These are phyloP conservation scores for Mucor circinelloides DNA, from an alignment of 371 early-diverging fungal genomes.

Conservation along the genomic window DNA sequence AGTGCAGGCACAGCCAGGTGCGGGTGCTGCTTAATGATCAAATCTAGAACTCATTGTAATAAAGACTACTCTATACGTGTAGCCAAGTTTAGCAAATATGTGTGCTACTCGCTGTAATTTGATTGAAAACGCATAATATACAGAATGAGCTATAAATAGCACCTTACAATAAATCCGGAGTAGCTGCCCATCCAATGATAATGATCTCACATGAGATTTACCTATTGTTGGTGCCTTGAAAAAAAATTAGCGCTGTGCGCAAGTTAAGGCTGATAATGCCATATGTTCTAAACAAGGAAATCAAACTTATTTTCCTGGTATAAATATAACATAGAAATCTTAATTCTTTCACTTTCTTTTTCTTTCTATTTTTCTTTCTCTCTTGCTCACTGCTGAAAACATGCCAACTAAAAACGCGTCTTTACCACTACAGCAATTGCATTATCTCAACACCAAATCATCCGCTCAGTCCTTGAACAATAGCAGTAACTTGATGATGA, in stretches of 20 bases:
- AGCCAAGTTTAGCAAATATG: neutral
- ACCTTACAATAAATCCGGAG: neutral
- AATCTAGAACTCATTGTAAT: too few relatives aligned
- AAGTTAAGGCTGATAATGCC: neutral
- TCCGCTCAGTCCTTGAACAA: neutral
- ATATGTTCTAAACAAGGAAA: constrained; percentile 10
- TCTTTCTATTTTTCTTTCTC: neutral
- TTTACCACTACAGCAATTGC: neutral
- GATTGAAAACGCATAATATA: neutral
- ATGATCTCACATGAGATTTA: neutral
- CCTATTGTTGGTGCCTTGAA: constrained; percentile 1
- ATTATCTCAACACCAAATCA: neutral
- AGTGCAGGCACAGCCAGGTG: neutral
- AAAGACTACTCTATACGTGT: neutral
- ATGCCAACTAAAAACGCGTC: constrained; percentile 8
- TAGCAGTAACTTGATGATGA: neutral
- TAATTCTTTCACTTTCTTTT: neutral
- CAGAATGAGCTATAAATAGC: neutral
- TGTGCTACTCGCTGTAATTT: neutral
- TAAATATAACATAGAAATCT: neutral
- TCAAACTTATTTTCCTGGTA: constrained; percentile 7
- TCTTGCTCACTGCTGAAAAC: neutral
- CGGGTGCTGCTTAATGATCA: too few relatives aligned
- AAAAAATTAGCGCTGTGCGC: neutral
- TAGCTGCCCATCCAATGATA: neutral